A percentile compares a stretch with the other conserved stretches of the same genome.
Evolutionary conservation across 495 filamentous ascomycete species (phyloP).

Genomic region (Alectoria sarmentosa): DNA sequence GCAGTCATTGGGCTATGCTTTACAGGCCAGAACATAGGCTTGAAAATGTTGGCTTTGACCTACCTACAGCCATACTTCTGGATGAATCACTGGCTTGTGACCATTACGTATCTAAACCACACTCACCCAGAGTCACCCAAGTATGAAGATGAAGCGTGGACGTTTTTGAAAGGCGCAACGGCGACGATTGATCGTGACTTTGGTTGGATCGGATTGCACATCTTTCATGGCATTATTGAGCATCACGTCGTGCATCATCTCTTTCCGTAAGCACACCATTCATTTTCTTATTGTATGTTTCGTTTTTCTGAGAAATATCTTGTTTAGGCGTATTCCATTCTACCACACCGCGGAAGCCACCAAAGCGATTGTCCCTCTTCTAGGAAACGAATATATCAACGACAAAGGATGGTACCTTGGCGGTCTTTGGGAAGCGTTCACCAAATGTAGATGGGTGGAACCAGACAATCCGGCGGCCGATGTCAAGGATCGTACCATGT

Average conservation of each 20-base stretch:
- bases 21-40: slow-evolving; percentile 40
- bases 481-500: slow-evolving; percentile 5
- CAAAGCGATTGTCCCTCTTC: slow-evolving; percentile 73
- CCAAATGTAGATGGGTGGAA: slow-evolving; percentile 15
- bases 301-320: too few relatives aligned
- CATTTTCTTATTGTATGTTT: too few relatives aligned
- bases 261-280: slow-evolving; percentile 38
- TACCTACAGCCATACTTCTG: slow-evolving; percentile 52
- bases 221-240: slow-evolving; percentile 68
- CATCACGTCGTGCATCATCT: slow-evolving; percentile 90
- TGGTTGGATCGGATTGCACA: slow-evolving; percentile 69
- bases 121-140: slow-evolving; percentile 82
- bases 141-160: slow-evolving; percentile 71
- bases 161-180: slow-evolving; percentile 76
- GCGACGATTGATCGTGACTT: slow-evolving; percentile 86
- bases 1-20: slow-evolving; percentile 40
- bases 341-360: slow-evolving; percentile 87
- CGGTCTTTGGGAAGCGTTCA: slow-evolving; percentile 14
- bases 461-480: slow-evolving; percentile 8
- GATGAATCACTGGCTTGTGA: slow-evolving; percentile 59
- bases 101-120: slow-evolving; percentile 87
- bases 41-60: slow-evolving; percentile 42
- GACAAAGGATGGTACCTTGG: slow-evolving; percentile 32
- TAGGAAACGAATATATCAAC: slow-evolving; percentile 74
- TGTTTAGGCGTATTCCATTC: slow-evolving; percentile 61